Evolutionary conservation across 2,329 filamentous ascomycete species (phyloP).

Genomic region (Lasiodiplodia gonubiensis): DNA sequence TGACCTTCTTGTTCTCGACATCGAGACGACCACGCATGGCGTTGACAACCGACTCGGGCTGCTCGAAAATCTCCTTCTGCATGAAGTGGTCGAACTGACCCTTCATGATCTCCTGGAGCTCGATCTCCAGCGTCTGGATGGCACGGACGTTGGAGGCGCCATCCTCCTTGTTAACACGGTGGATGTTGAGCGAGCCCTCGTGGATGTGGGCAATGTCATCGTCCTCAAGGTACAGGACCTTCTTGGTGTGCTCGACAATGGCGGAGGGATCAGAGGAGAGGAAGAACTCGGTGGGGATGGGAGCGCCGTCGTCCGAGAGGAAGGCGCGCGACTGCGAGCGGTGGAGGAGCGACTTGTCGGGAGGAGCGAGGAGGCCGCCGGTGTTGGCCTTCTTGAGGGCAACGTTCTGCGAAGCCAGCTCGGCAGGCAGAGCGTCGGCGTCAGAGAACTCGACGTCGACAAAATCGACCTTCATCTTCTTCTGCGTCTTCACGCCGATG

Average conservation of each 20-base stretch:
- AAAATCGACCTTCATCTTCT: conserved; percentile 99
- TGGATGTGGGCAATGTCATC: conserved; percentile 99
- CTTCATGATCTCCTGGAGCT: conserved; percentile 99
- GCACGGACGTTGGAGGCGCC: conserved; percentile 95
- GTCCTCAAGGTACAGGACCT: conserved; percentile 99
- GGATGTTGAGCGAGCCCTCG: conserved; percentile 98
- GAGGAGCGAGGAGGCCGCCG: conserved; percentile 70
- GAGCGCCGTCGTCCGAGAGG: conserved; percentile 97
- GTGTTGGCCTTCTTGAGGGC: conserved; percentile 81
- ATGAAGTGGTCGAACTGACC: conserved; percentile 99
- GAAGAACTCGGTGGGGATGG: conserved; percentile 99
- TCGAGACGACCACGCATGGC: conserved; percentile 99
- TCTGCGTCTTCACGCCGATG: conserved; percentile 93
- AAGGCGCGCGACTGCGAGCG: conserved; percentile 98
- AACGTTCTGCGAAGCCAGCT: conserved; percentile 94
- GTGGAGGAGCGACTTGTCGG: conserved; percentile 98
- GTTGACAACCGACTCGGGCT: conserved; percentile 98
- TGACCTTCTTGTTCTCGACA: conserved; percentile 90
- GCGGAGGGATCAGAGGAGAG: conserved; percentile 97
- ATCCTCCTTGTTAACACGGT: conserved; percentile 95
- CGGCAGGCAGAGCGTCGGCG: conserved; percentile 80
- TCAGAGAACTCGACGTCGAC: conserved; percentile 98
- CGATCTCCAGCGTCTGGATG: conserved; percentile 97
- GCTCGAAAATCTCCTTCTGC: conserved; percentile 99
- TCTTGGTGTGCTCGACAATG: conserved; percentile 99